Evolutionary conservation across 768 basidiomycete species (phyloP), one percentile per base, ranked within the genome.

Genomic region (Phallus indusiatus): DNA sequence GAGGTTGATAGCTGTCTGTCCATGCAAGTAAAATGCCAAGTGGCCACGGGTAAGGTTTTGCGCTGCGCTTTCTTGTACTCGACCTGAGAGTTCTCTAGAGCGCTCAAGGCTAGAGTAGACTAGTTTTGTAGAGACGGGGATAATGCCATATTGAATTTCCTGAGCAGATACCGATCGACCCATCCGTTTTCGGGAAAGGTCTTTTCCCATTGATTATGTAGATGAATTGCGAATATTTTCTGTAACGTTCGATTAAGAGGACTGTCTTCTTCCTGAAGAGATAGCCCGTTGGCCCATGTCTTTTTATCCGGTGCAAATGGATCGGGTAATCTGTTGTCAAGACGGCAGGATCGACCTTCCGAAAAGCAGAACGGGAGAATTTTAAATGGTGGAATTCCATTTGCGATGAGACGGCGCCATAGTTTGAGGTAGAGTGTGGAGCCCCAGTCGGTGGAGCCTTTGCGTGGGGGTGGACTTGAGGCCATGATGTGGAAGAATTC

Each of bases 171-270:
- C 65, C 88, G 75, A 59, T 90, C 83, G 5, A 99, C 84, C 94
- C 94, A 97, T 0, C 95, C 95, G 1, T 75, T 81, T 17, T 70
- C 67, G 0, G 95, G 94, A 68, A 88, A 98, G 53, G 72, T 71
- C 75, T 93, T 96, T 55, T 87, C 81, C 94, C 95, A 98, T 71
- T 93, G 93, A 71, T 97, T 96, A 70, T 98, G 95, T 65, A 98
- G 68, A 72, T 97, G 95, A 36, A 98, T 80, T 0, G 85, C 81
- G 73, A 95, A 99, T 12, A 95, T 79, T 60, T 88, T 84, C 16
- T 74, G 71, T 61, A 71, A 64, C 28, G 94, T 71, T 59, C 76
- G 79, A 62, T 74, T 64, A 67, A 88, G 86, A 64, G 87, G 69
- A 5, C 78, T 79, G 5, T 84, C 88, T 14, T 80, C 86, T 62